Evolutionary conservation across 2,329 filamentous ascomycete species (phyloP), one percentile per base, ranked within the genome.

Genomic region (Cadophora gregata): DNA sequence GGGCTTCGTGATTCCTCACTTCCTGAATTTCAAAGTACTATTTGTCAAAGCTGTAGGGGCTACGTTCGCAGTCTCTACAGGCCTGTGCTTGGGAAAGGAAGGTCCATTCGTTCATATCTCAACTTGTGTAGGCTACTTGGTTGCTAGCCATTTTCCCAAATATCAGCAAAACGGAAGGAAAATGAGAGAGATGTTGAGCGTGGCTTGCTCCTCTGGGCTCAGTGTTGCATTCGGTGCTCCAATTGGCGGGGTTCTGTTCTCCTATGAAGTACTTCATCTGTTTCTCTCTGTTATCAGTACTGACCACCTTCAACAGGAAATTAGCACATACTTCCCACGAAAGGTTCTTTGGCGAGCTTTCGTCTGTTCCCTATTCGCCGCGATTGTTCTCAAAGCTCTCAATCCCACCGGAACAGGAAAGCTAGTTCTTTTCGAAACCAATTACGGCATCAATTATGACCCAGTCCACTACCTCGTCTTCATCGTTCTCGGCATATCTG

Each of bases 21-120:
- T 87, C 67, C 79, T 88, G 2, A 82, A 83, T 66, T 77, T 86
- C 69, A 84, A 83, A 66, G 84, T 86, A 7, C 77, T 88, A 3
- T 59, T 84, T 16, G 81, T 87, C 65, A 88, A 88, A 77, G 85
- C 83, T 1, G 78, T 87, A n/a, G 86, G 86, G 12, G 82, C 85
- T 1, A 77, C 84, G 6, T 87, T 88, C 69, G 85, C 85, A 0
- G 86, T 88, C 1, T 81, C 84, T 0, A 86, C 85, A 0, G 85
- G 85, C 16, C 85, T 88, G 83, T 87, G 83, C 71, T 75, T 88
- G 4, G 86, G 86, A 0, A 88, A 88, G 77, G 86, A 88, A 80
- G 86, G 86, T 0, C 86, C 85, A 0, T 88, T 88, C 69, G 85
- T 88, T 1, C 86, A 88, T 74, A 88, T 88, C 42, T 85, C 84